Base-by-base conservation (phyloP, 164 flowering plant species). In the Warburgia ugandensis region DNA sequence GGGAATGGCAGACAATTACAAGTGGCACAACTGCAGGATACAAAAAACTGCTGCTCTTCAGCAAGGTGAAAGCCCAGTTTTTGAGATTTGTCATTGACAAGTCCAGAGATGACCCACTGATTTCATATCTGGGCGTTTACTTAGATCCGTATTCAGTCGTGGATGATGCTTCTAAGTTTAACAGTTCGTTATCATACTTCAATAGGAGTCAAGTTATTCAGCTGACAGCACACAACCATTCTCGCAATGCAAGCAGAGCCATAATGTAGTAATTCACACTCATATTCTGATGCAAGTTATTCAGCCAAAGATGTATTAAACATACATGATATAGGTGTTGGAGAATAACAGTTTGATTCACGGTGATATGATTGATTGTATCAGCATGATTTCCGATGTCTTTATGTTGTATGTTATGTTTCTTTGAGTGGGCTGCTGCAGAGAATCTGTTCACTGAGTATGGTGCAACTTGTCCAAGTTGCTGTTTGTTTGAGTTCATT, bases 21-120 rank as follows among this genome's bases (percentile, higher is more conserved):
- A 64, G 50, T 36, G 97, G 96, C 32, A 77, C 96, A 12, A 94
- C 99, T 1, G 73, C 86, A 2, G 97, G 99, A 19, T 84, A 86
- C 51, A 62, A 65, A 50, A 80, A 96, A 70, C 67, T 94, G 30
- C 28, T 86, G 45, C 63, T 17, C 28, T 86, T 88, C 69, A 69
- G 59, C 1, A 64, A 30, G 1, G 80, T 84, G 0, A 44, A 76
- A 64, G 48, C 84, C 1, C 68, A 45, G 53, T 20, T 17, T 5
- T 48, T 88, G 64, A 78, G 82, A 72, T 47, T 92, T 40, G 86
- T 86, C 14, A 59, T 88, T 22, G 78, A 77, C 20, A 51, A 68
- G 60, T 68, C 91, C 47, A 72, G 94, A 13, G 81, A 83, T 20
- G 85, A 80, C 31, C 94, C 97, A 4, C 59, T 92, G 25, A 67